phyloP scores from a whole-genome alignment of 768 basidiomycete species.

The Lyophyllum atratum region DNA sequence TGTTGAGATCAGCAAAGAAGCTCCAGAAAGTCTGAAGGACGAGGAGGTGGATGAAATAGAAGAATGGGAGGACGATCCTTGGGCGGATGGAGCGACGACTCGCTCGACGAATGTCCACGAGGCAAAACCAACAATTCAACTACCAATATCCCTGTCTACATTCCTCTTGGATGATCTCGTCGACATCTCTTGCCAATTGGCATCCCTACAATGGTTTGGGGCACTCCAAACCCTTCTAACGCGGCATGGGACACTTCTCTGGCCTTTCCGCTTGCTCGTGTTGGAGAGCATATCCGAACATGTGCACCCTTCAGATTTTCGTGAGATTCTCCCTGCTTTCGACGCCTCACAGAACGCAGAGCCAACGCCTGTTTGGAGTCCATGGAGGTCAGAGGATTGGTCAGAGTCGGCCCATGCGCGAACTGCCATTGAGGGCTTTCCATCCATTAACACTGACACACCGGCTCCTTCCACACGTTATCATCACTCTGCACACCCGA shows the following conservation, averaged over 20 bases:
- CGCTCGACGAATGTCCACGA: slow-evolving; percentile 30
- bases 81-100: slow-evolving; percentile 50
- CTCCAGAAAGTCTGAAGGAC: slow-evolving; percentile 31
- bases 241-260: slow-evolving; percentile 59
- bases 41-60: slow-evolving; percentile 54
- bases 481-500: slow-evolving; percentile 9
- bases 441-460: slow-evolving; percentile 11
- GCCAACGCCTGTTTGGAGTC: slow-evolving; percentile 23
- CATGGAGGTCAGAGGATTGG: slow-evolving; percentile 66
- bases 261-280: slow-evolving; percentile 70
- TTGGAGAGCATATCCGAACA: slow-evolving; percentile 78
- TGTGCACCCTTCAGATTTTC: slow-evolving; percentile 61
- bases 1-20: slow-evolving; percentile 53
- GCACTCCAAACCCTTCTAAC: slow-evolving; percentile 60
- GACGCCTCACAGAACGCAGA: slow-evolving; percentile 53
- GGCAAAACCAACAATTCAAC: slow-evolving; percentile 30
- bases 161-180: slow-evolving; percentile 67
- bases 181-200: slow-evolving; percentile 63
- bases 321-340: slow-evolving; percentile 62
- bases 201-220: slow-evolving; percentile 57
- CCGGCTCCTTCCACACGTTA: not conserved
- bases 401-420: slow-evolving; percentile 51
- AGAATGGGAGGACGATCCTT: slow-evolving; percentile 81
- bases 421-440: slow-evolving; percentile 36
- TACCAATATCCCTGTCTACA: slow-evolving; percentile 53